phyloP scores from a whole-genome alignment of 2,329 filamentous ascomycete species.

The Ophidiomyces ophidiicola region DNA sequence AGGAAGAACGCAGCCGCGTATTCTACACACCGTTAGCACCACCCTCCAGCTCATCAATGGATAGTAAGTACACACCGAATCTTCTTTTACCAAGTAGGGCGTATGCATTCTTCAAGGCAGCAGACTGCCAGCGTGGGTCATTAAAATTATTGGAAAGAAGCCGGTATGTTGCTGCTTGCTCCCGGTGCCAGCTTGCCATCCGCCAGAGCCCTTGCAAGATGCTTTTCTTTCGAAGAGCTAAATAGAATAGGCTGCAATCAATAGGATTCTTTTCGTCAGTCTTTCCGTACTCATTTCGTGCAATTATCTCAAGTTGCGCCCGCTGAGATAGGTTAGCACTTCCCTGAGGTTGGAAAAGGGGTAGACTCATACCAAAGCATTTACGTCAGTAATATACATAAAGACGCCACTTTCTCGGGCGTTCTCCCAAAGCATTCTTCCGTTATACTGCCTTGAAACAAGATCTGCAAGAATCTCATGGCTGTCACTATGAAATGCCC shows the following conservation, averaged over 20 bases:
- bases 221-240: slow-evolving; percentile 81
- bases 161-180: slow-evolving; percentile 67
- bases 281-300: slow-evolving; percentile 84
- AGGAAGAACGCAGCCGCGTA: slow-evolving; percentile 96
- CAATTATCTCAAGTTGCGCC: slow-evolving; percentile 76
- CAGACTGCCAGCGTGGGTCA: slow-evolving; percentile 73
- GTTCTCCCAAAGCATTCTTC: slow-evolving; percentile 69
- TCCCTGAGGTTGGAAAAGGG: neutral
- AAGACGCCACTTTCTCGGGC: slow-evolving; percentile 81
- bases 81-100: slow-evolving; percentile 80
- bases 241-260: slow-evolving; percentile 81
- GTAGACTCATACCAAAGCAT: slow-evolving; percentile 52
- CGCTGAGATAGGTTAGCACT: slow-evolving; percentile 37
- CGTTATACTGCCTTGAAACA: slow-evolving; percentile 65
- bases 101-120: slow-evolving; percentile 91
- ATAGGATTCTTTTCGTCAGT: slow-evolving; percentile 78
- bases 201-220: slow-evolving; percentile 87
- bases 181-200: slow-evolving; percentile 79
- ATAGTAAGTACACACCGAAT: slow-evolving; percentile 50
- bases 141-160: slow-evolving; percentile 84
- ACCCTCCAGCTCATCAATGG: neutral
- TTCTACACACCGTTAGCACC: slow-evolving; percentile 39
- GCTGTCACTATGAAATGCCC: slow-evolving; percentile 39
- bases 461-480: slow-evolving; percentile 85
- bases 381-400: slow-evolving; percentile 78